Base-by-base conservation (phyloP, 2,329 filamentous ascomycete genomes). In the Aspergillus sp. region DNA sequence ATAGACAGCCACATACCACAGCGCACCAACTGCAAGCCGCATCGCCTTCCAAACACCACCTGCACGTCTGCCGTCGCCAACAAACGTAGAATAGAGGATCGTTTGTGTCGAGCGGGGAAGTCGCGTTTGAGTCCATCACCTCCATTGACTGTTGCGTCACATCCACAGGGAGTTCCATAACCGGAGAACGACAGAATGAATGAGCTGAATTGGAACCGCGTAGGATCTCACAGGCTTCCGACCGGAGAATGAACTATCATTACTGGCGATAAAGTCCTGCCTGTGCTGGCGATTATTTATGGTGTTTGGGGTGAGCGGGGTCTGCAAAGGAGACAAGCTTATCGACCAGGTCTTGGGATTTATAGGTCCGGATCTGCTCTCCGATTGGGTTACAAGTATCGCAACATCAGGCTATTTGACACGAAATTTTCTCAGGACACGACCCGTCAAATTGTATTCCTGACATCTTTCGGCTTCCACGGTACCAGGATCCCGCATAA, bases 1-100 rank as follows among this genome's bases (percentile, higher is more conserved):
- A 29, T 45, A 42, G 17, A 6, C 42, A 36, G 19, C 25, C 6
- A 62, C 59, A 56, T 71, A 73, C 71, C 52, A 65, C 65, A 17
- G 70, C 58, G 48, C 71, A 74, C 71, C 71, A 73, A 44, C 69
- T 73, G 59, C 71, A 74, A 6, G 60, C 54, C 6, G 60, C 56
- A 50, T 65, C 63, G 2, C 66, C 64, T n/a, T 61, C 52, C 44
- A 73, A 50, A 53, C 71, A 74, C 20, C 56, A 53, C 10, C 60
- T 58, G 54, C 71, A 74, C 1, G 68, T 67, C 50, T 74, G 71
- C 32, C 66, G 58, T 4, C 66, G 58, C 71, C 71, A 73, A 54
- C 71, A 73, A 31, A 65, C 36, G 45, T 63, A 54, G 36, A 72
- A 67, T 4, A 38, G 11, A 17, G 34, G 34, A 17, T 38, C 34